phyloP scores from a whole-genome alignment of 2,329 filamentous ascomycete genomes.

The Cladophialophora carrionii region DNA sequence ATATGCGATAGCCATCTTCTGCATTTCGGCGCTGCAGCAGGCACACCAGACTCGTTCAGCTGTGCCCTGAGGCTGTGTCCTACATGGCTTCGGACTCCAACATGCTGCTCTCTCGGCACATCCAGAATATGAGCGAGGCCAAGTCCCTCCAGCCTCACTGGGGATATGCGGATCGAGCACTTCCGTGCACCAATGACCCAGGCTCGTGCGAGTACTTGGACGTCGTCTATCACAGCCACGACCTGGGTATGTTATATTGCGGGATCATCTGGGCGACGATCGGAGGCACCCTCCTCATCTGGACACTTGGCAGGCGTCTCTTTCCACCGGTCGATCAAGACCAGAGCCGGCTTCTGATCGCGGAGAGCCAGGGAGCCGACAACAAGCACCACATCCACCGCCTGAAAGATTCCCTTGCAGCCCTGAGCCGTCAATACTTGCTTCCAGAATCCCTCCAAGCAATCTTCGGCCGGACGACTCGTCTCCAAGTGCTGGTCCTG shows the following conservation, averaged over 20 bases:
- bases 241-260: constrained; percentile 59
- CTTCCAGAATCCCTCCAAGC: constrained; percentile 62
- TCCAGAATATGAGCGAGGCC: constrained; percentile 52
- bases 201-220: constrained; percentile 62
- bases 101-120: constrained; percentile 42
- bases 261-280: constrained; percentile 62
- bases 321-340: constrained; percentile 5
- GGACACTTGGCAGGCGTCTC: constrained; percentile 44
- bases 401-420: constrained; percentile 46
- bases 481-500: constrained; percentile 68
- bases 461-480: constrained; percentile 69
- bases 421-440: constrained; percentile 56
- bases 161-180: constrained; percentile 58
- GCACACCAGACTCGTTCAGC: neutral
- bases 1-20: neutral
- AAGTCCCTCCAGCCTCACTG: constrained; percentile 54
- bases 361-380: neutral
- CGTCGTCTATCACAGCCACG: constrained; percentile 58
- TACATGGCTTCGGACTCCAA: constrained; percentile 14
- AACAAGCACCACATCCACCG: constrained; percentile 33
- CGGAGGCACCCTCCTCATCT: constrained; percentile 52
- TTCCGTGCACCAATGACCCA: constrained; percentile 62
- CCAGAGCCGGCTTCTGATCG: neutral
- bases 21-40: neutral
- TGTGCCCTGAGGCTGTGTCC: neutral